Percentiles rank a stretch among this genome's conserved stretches.
These are phyloP conservation scores for Stellera chamaejasme DNA, from an alignment of 345 rosid genomes.

Conservation along the genomic window DNA sequence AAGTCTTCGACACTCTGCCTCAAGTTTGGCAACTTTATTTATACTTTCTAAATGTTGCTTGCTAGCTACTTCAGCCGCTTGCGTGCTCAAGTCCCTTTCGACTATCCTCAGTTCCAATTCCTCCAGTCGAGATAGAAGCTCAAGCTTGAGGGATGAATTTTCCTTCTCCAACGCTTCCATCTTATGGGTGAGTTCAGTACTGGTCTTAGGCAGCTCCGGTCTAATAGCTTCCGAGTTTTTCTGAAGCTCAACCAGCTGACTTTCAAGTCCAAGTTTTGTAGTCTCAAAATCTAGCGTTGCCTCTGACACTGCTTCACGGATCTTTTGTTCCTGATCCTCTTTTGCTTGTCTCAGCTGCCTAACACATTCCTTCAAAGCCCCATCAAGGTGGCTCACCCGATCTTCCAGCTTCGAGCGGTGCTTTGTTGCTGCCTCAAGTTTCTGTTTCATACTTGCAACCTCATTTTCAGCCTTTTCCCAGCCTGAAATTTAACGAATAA, in stretches of 20 bases:
- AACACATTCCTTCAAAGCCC: slow-evolving; percentile 91
- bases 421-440: slow-evolving; percentile 44
- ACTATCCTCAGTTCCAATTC: slow-evolving; percentile 72
- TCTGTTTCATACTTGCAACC: slow-evolving; percentile 42
- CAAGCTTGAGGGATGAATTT: slow-evolving; percentile 47
- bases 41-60: slow-evolving; percentile 79
- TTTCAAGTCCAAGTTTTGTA: slow-evolving; percentile 41
- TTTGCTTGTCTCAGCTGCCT: slow-evolving; percentile 83
- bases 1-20: slow-evolving; percentile 80
- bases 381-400: slow-evolving; percentile 76
- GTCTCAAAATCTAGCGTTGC: slow-evolving; percentile 45
- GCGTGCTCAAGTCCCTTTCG: slow-evolving; percentile 76
- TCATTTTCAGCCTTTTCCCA: slow-evolving; percentile 97
- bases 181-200: slow-evolving; percentile 32
- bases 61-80: slow-evolving; percentile 89
- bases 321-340: slow-evolving; percentile 64
- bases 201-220: slow-evolving; percentile 11
- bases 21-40: slow-evolving; percentile 85
- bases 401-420: slow-evolving; percentile 53
- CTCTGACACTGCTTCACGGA: slow-evolving; percentile 45
- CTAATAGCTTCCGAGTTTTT: slow-evolving; percentile 25
- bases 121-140: slow-evolving; percentile 52
- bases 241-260: slow-evolving; percentile 40
- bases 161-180: slow-evolving; percentile 52
- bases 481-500: slow-evolving; percentile 30